These are phyloP conservation scores for Arthroderma sp. DNA, from an alignment of 2,329 filamentous ascomycete genomes.

Conservation along the genomic window DNA sequence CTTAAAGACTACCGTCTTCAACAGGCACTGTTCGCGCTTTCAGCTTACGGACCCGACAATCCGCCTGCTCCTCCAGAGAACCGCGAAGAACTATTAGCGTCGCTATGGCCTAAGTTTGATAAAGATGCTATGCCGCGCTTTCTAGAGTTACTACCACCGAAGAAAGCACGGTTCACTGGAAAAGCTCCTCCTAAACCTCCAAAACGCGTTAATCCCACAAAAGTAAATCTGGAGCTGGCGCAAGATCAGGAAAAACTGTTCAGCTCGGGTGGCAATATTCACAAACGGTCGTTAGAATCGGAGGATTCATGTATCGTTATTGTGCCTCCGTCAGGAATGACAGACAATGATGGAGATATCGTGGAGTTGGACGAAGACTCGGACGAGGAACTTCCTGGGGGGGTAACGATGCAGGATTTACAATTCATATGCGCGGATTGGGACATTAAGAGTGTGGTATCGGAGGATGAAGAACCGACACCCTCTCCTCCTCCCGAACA, in stretches of 20 bases:
- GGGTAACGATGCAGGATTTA: conserved; percentile 66
- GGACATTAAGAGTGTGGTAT: conserved; percentile 49
- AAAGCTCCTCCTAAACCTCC: conserved; percentile 69
- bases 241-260: conserved; percentile 79
- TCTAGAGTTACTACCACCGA: conserved; percentile 69
- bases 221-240: conserved; percentile 75
- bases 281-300: conserved; percentile 36
- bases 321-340: conserved; percentile 31
- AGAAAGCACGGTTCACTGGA: conserved; percentile 62
- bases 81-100: conserved; percentile 60
- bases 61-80: conserved; percentile 58
- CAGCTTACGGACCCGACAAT: conserved; percentile 41
- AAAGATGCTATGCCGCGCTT: conserved; percentile 63
- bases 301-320: conserved; percentile 44
- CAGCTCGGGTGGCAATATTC: conserved; percentile 52
- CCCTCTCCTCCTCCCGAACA: conserved; percentile 21
- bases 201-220: conserved; percentile 71
- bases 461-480: conserved; percentile 21
- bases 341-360: conserved; percentile 36
- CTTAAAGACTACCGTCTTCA: conserved; percentile 34
- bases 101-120: conserved; percentile 70
- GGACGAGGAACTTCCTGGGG: conserved; percentile 53
- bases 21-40: conserved; percentile 35
- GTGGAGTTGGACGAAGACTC: conserved; percentile 40
- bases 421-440: conserved; percentile 79